Evolutionary conservation across 1,284 basidiomycete genomes (phyloP).

Genomic region (Ceratobasidium theobromae): DNA sequence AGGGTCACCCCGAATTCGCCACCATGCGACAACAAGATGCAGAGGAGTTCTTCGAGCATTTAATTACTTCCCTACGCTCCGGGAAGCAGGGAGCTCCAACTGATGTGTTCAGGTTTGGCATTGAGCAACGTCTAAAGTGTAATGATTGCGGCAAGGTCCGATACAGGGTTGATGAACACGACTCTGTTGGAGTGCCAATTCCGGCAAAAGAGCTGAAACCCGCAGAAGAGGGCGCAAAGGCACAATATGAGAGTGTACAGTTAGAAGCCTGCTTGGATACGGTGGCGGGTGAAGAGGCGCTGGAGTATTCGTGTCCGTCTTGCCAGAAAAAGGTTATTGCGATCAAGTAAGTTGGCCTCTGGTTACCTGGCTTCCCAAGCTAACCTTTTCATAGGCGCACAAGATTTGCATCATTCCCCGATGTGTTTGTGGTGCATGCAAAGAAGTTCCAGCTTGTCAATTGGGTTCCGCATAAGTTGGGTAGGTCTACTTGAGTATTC

Average conservation of each 20-base stretch:
- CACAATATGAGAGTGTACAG: constrained; percentile 67
- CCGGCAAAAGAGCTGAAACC: constrained; percentile 53
- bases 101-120: constrained; percentile 73
- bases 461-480: constrained; percentile 95
- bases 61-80: constrained; percentile 67
- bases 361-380: not conserved
- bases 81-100: constrained; percentile 61
- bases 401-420: constrained; percentile 84
- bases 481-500: constrained; percentile 49
- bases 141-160: constrained; percentile 81
- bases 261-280: constrained; percentile 68
- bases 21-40: constrained; percentile 98
- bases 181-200: constrained; percentile 79
- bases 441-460: constrained; percentile 95
- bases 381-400: constrained; percentile 54
- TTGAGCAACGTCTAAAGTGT: constrained; percentile 88
- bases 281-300: constrained; percentile 65
- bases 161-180: constrained; percentile 78
- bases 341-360: constrained; percentile 52
- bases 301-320: constrained; percentile 69
- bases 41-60: constrained; percentile 89
- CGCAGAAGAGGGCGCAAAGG: constrained; percentile 60
- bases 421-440: constrained; percentile 86
- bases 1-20: constrained; percentile 91
- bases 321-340: constrained; percentile 68